Evolutionary conservation across 495 filamentous ascomycete species (phyloP).

Genomic region (Astrocystis sublimbata): DNA sequence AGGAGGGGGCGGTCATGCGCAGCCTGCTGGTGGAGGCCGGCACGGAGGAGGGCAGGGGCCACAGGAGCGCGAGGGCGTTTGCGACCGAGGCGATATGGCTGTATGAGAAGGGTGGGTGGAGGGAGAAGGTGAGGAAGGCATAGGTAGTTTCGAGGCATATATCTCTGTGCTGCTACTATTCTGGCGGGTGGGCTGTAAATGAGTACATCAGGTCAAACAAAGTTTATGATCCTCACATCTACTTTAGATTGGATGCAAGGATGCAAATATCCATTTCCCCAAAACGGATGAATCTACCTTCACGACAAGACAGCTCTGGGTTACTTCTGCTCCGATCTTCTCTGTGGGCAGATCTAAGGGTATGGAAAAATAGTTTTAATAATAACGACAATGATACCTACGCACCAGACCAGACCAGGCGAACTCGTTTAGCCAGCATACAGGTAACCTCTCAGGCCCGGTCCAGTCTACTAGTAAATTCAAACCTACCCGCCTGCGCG

Average conservation of each 20-base stretch:
- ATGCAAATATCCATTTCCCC: constrained; percentile 11
- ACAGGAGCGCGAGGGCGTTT: constrained; percentile 68
- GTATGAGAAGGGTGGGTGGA: constrained; percentile 77
- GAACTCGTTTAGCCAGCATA: background rate
- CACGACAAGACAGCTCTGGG: constrained; percentile 9
- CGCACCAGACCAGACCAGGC: background rate
- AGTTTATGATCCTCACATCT: no score
- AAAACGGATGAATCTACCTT: constrained; percentile 31
- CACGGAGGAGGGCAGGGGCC: constrained; percentile 50
- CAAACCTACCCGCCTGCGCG: background rate
- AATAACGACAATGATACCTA: background rate
- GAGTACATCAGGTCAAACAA: no score
- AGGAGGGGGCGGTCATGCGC: constrained; percentile 72
- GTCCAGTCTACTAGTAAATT: constrained; percentile 1
- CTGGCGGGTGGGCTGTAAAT: no score
- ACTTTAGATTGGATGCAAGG: no score
- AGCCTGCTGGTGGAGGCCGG: constrained; percentile 66
- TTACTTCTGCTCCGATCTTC: background rate
- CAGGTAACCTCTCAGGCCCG: background rate
- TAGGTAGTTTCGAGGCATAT: no score
- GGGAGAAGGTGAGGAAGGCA: constrained; percentile 40
- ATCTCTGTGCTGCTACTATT: no score
- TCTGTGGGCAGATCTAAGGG: background rate
- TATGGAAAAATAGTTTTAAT: background rate
- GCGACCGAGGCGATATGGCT: constrained; percentile 91